A percentile compares a stretch with the other conserved stretches of the same genome.
phyloP scores from a whole-genome alignment of 2,329 filamentous ascomycete genomes.

The Aspergillus fumigatus region DNA sequence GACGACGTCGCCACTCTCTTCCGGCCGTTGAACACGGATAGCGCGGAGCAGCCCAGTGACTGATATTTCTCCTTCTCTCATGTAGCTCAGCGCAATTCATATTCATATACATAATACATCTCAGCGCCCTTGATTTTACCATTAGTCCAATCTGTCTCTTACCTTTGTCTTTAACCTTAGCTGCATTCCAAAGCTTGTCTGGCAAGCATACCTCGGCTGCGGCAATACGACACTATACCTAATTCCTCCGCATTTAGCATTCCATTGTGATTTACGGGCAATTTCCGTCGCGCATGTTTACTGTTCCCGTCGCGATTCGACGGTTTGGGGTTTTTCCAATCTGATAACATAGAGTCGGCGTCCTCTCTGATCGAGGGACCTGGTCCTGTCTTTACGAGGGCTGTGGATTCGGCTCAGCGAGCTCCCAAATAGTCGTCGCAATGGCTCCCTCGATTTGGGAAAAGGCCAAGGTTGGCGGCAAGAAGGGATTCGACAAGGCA shows the following conservation, averaged over 20 bases:
- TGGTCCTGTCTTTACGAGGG: background rate
- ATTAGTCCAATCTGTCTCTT: constrained; percentile 1
- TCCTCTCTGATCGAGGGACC: background rate
- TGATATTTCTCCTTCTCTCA: background rate
- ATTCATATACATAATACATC: background rate
- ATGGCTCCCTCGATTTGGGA: constrained; percentile 53
- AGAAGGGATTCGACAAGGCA: constrained; percentile 69
- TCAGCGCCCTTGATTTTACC: background rate
- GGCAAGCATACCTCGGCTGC: constrained; percentile 16
- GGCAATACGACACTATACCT: constrained; percentile 7
- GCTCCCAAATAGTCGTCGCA: constrained; percentile 5
- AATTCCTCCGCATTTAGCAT: constrained; percentile 4
- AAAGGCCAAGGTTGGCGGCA: constrained; percentile 49
- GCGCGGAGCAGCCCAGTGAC: background rate
- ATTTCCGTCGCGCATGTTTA: constrained; percentile 8
- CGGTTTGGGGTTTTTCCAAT: background rate
- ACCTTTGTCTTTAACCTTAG: constrained; percentile 1
- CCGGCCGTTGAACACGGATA: constrained; percentile 4
- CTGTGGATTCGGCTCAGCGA: background rate
- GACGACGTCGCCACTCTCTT: background rate
- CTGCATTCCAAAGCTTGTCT: constrained; percentile 9
- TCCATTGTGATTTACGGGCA: constrained; percentile 12
- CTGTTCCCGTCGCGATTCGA: constrained; percentile 13
- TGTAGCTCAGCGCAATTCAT: background rate
- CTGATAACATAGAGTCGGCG: constrained; percentile 8